phyloP scores from a whole-genome alignment of 257 asterid genomes.

The Thymus mandschuricus region DNA sequence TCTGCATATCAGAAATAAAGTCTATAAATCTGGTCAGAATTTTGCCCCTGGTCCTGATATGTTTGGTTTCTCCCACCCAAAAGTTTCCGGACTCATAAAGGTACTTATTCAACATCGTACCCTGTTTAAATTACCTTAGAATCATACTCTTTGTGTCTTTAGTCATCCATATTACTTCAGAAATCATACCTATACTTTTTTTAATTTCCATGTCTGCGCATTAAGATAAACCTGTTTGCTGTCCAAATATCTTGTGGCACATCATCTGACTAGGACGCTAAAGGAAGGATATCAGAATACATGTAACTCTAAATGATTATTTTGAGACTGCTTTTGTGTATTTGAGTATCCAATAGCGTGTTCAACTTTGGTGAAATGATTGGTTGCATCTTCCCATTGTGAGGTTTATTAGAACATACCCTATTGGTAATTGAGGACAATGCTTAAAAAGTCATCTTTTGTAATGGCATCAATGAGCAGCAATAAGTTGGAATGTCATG shows the following conservation, averaged over 20 bases:
- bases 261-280: not conserved
- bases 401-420: not conserved
- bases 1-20: conserved; percentile 52
- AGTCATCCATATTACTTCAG: conserved; percentile 20
- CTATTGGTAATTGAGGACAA: not conserved
- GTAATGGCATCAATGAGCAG: conserved; percentile 21
- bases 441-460: not conserved
- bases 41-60: conserved; percentile 72
- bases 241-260: conserved; percentile 6
- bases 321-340: conserved; percentile 24
- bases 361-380: not conserved
- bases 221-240: conserved; percentile 8
- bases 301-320: conserved; percentile 14
- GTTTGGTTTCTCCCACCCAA: conserved; percentile 87
- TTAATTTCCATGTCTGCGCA: conserved; percentile 21
- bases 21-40: conserved; percentile 52
- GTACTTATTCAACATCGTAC: conserved; percentile 39
- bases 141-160: conserved; percentile 22
- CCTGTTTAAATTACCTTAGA: conserved; percentile 13
- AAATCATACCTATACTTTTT: conserved; percentile 1
- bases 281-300: conserved; percentile 2
- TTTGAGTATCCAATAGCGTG: conserved; percentile 5
- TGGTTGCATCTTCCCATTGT: not conserved
- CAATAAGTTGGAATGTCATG: not conserved
- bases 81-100: conserved; percentile 76